These are phyloP conservation scores for Fraxinus quadrangulata DNA, from an alignment of 257 asterid genomes.

Conservation along the genomic window DNA sequence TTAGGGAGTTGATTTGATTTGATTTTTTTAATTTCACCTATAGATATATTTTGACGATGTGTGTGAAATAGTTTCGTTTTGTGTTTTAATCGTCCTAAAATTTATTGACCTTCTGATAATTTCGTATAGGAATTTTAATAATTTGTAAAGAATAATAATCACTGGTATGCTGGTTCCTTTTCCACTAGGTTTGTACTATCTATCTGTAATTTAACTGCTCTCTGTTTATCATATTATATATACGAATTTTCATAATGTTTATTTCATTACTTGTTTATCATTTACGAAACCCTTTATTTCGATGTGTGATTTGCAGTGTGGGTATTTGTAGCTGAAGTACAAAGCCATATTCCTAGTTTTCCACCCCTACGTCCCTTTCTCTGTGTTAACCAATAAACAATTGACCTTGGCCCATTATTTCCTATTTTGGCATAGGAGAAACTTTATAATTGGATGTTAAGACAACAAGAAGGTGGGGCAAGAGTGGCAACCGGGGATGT, in stretches of 20 bases:
- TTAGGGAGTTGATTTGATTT: neutral
- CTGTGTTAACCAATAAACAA: neutral
- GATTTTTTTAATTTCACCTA: neutral
- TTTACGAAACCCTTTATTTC: neutral
- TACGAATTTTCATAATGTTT: neutral
- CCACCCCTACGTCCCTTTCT: neutral
- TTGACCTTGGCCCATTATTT: neutral
- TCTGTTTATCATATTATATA: neutral
- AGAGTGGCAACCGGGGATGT: conserved; percentile 60
- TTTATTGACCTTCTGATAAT: neutral
- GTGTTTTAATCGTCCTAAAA: neutral
- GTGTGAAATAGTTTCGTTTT: too few relatives aligned
- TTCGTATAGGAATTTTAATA: neutral
- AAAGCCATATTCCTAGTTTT: neutral
- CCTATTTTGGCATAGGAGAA: conserved; percentile 45
- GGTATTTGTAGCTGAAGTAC: neutral
- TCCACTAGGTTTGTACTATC: neutral
- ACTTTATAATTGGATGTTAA: conserved; percentile 55
- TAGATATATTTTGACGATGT: neutral
- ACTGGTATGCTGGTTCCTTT: neutral
- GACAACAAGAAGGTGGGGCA: conserved; percentile 61
- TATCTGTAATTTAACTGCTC: neutral
- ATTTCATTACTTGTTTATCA: neutral
- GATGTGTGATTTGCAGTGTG: neutral
- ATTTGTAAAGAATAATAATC: neutral